Evolutionary conservation across 805 yeast species (phyloP), one percentile per base, ranked within the genome.

Genomic region (Hanseniaspora guilliermondii): DNA sequence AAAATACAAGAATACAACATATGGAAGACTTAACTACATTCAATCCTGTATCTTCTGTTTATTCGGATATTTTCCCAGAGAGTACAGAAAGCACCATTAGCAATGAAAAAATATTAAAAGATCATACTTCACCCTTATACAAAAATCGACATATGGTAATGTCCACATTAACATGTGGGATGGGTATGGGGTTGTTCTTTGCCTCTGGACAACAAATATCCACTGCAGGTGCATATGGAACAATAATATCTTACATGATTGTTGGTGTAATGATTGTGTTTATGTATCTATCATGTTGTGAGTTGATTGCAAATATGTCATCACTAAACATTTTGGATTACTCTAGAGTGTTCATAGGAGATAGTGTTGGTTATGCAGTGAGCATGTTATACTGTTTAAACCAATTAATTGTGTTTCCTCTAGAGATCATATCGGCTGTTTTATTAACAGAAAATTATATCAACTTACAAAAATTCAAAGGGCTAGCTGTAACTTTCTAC

Each of bases 171-270:
- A 48, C 58, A 35, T 88, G 91, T 54, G 82, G 89, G 44, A 82
- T 86, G 57, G 95, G 95, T 61, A 82, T 91, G 14, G 86, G 85
- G 57, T 68, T 80, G 35, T 69, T 75, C 60, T 77, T 78, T 54
- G 83, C 82, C 53, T 44, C 56, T 45, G 54, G 56, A 24, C 35
- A 55, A 21, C 53, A 40, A 30, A 30, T 56, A 16, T 8, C 59
- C 17, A 25, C 44, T 38, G 56, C 56, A 11, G 57, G 58, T n/a
- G 50, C 53, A 27, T 48, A 50, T 17, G 58, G 56, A 16, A 49
- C 56, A 9, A 41, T 57, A 12, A 46, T 57, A 8, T 53, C 56
- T 1, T 57, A 55, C 35, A 12, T 32, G 3, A 22, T 57, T 16
- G 47, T 55, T 16, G 56, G 57, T 4, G n/a, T 53, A 2, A 57